Conservation (phyloP, 768 basidiomycete genomes). For the Rhizopogon vulgaris region DNA sequence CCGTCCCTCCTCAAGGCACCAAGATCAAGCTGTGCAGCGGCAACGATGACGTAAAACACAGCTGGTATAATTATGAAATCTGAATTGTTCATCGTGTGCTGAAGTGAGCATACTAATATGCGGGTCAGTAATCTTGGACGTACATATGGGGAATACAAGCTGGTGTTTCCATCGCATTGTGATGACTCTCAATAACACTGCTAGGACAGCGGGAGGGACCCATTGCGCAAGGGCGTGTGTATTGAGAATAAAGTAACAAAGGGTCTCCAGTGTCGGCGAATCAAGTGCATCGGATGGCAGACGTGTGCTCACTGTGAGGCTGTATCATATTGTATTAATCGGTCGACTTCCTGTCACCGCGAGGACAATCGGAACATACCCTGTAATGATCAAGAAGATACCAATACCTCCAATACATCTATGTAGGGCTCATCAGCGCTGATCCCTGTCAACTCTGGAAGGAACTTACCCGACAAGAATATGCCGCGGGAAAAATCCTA, state of each 20-base stretch:
- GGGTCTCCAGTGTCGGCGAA: constrained; percentile 52
- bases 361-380: constrained; percentile 38
- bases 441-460: background rate
- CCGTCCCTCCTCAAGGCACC: constrained; percentile 52
- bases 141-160: constrained; percentile 84
- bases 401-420: constrained; percentile 95
- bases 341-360: background rate
- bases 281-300: constrained; percentile 73
- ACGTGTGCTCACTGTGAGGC: constrained; percentile 80
- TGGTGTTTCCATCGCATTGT: constrained; percentile 81
- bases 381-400: constrained; percentile 85
- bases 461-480: constrained; percentile 82
- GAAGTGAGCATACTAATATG: background rate
- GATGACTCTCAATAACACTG: constrained; percentile 71
- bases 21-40: constrained; percentile 56
- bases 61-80: constrained; percentile 78
- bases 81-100: constrained; percentile 17
- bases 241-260: constrained; percentile 65
- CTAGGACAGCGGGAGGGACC: constrained; percentile 72
- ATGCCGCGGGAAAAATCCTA: constrained; percentile 95
- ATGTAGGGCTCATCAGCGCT: background rate
- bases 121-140: constrained; percentile 26
- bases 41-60: constrained; percentile 78
- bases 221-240: constrained; percentile 65
- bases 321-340: constrained; percentile 17